Conservation (phyloP, 306 rosid species). For the Sechiopsis laciniata region DNA sequence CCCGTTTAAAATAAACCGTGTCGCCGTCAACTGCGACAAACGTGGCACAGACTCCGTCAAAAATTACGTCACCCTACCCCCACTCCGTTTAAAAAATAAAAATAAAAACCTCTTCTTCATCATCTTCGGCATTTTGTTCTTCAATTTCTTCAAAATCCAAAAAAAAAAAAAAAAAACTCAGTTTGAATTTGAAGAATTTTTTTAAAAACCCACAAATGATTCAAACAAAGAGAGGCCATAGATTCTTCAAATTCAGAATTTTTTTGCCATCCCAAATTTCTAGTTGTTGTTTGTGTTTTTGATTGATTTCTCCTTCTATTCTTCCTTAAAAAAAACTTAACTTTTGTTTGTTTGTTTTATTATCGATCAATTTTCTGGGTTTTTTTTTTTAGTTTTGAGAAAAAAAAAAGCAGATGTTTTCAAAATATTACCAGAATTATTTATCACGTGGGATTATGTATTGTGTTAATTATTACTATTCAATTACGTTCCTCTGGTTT, state of each 20-base stretch:
- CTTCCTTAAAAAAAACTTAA: too few relatives aligned
- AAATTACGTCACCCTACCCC: not conserved
- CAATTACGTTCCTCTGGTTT: slow-evolving; percentile 44
- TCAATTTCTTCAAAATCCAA: not conserved
- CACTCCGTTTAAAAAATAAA: not conserved
- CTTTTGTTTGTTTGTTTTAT: too few relatives aligned
- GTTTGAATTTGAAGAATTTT: not conserved
- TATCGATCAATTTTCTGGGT: too few relatives aligned
- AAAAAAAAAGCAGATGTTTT: slow-evolving; percentile 35
- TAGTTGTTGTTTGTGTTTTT: slow-evolving; percentile 15
- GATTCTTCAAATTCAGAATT: slow-evolving; percentile 50
- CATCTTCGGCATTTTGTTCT: not conserved
- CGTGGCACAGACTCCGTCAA: slow-evolving; percentile 4
- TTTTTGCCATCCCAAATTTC: not conserved
- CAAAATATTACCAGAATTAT: slow-evolving; percentile 30
- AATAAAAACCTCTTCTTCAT: not conserved
- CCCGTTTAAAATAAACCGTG: not conserved
- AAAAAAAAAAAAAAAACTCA: not conserved
- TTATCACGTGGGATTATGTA: slow-evolving; percentile 46
- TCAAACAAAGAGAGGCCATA: slow-evolving; percentile 43
- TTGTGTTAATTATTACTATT: slow-evolving; percentile 49
- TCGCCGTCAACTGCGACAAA: not conserved
- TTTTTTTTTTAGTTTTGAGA: not conserved
- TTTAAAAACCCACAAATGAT: slow-evolving; percentile 39
- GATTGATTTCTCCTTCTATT: too few relatives aligned